Evolutionary conservation across 1,284 basidiomycete genomes (phyloP).

Genomic region (Volvariella volvacea): DNA sequence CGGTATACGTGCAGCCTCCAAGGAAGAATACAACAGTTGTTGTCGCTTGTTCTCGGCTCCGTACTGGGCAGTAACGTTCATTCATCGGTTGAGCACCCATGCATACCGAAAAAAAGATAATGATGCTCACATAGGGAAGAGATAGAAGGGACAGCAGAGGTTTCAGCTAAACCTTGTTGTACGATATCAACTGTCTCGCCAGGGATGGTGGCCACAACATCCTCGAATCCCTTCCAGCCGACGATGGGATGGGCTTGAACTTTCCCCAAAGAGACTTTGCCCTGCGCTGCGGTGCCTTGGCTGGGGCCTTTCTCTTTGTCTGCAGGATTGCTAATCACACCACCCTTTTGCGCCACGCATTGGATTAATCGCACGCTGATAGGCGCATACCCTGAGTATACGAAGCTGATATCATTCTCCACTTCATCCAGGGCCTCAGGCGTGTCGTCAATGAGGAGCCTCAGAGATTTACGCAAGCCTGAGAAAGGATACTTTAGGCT

Average conservation of each 20-base stretch:
- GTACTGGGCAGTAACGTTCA: constrained; percentile 25
- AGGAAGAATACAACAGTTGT: constrained; percentile 96
- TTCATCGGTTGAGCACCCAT: constrained; percentile 7
- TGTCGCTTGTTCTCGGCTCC: constrained; percentile 44
- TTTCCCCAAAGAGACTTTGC: constrained; percentile 34
- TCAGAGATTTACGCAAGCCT: constrained; percentile 75
- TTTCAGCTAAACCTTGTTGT: constrained; percentile 32
- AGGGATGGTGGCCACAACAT: constrained; percentile 74
- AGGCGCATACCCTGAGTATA: constrained; percentile 96
- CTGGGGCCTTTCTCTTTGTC: constrained; percentile 43
- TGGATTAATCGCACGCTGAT: constrained; percentile 89
- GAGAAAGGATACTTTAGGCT: constrained; percentile 66
- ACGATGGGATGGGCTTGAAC: constrained; percentile 83
- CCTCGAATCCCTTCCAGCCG: constrained; percentile 97
- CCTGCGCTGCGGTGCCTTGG: constrained; percentile 32
- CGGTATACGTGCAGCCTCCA: constrained; percentile 97
- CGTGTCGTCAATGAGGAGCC: constrained; percentile 89
- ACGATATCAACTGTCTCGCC: constrained; percentile 82
- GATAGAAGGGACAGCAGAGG: constrained; percentile 19
- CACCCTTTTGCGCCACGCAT: constrained; percentile 86
- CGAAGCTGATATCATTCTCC: constrained; percentile 92
- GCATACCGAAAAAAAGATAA: constrained; percentile 4
- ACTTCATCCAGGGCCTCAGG: constrained; percentile 67
- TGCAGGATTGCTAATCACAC: constrained; percentile 72
- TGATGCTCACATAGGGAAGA: constrained; percentile 38